Evolutionary conservation across 306 rosid genomes (phyloP).

Genomic region (Lithocarpus polystachyus): DNA sequence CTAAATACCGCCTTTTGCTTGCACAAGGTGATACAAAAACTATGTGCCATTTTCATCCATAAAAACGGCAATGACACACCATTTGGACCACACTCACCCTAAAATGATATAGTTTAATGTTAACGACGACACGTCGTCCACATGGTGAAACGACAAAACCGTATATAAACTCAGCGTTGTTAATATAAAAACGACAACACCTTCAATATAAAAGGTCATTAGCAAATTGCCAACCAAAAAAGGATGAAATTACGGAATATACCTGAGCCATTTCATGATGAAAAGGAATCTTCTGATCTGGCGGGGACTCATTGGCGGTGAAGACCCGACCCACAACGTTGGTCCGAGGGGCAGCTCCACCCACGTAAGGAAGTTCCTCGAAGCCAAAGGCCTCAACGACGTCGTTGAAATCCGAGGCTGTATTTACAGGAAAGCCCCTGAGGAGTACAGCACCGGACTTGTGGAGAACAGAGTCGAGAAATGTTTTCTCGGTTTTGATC

Average conservation of each 20-base stretch:
- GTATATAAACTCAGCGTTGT: no score
- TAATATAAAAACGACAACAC: background rate
- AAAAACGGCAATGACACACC: no score
- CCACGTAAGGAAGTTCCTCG: slow-evolving; percentile 85
- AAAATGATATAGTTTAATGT: no score
- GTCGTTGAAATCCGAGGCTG: slow-evolving; percentile 73
- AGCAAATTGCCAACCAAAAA: background rate
- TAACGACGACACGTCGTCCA: no score
- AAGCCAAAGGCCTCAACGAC: slow-evolving; percentile 71
- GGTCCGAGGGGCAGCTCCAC: slow-evolving; percentile 83
- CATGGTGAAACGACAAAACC: no score
- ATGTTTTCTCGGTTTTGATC: slow-evolving; percentile 43
- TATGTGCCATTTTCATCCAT: no score
- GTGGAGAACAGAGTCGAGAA: slow-evolving; percentile 47
- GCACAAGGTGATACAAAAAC: no score
- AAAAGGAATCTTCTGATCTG: slow-evolving; percentile 83
- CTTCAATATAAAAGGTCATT: background rate
- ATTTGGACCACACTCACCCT: no score
- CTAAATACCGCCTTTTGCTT: no score
- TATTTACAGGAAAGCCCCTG: slow-evolving; percentile 48
- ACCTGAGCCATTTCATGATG: slow-evolving; percentile 95
- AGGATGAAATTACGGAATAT: background rate
- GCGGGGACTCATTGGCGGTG: slow-evolving; percentile 90
- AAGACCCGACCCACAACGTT: slow-evolving; percentile 77
- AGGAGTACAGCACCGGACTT: slow-evolving; percentile 69